phyloP scores from a whole-genome alignment of 257 asterid species.

The Coffea eugenioides region DNA sequence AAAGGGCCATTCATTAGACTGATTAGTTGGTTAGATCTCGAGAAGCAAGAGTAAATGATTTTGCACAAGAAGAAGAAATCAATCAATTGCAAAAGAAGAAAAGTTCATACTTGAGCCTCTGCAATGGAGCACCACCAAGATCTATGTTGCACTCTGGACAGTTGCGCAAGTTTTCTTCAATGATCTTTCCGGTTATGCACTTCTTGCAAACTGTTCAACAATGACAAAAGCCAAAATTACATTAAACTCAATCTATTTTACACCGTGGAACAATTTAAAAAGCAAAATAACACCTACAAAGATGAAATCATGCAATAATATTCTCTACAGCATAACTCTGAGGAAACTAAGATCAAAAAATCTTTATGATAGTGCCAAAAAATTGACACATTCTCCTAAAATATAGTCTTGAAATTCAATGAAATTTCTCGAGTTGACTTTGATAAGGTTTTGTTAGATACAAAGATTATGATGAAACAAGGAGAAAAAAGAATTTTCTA shows the following conservation, averaged over 20 bases:
- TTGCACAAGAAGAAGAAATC: not conserved
- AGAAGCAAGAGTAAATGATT: not conserved
- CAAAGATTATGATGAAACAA: conserved; percentile 2
- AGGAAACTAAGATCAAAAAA: not conserved
- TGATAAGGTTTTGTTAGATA: not conserved
- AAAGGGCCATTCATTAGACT: not conserved
- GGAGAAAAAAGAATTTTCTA: not conserved
- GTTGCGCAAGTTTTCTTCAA: conserved; percentile 38
- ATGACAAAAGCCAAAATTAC: not conserved
- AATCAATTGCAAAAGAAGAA: not conserved
- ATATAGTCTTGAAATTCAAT: not conserved
- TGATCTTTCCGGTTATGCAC: conserved; percentile 53
- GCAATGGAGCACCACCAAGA: conserved; percentile 60
- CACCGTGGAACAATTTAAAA: not conserved
- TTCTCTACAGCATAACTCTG: not conserved
- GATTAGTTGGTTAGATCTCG: too few relatives aligned
- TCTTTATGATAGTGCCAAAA: too few relatives aligned
- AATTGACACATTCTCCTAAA: not conserved
- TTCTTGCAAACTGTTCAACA: conserved; percentile 50
- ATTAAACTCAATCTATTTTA: not conserved
- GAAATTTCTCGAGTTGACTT: not conserved
- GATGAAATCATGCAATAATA: not conserved
- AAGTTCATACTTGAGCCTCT: conserved; percentile 55
- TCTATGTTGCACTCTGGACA: conserved; percentile 56
- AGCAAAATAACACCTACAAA: not conserved